phyloP scores from a whole-genome alignment of 2,329 filamentous ascomycete genomes.

The Rutstroemia sp. region DNA sequence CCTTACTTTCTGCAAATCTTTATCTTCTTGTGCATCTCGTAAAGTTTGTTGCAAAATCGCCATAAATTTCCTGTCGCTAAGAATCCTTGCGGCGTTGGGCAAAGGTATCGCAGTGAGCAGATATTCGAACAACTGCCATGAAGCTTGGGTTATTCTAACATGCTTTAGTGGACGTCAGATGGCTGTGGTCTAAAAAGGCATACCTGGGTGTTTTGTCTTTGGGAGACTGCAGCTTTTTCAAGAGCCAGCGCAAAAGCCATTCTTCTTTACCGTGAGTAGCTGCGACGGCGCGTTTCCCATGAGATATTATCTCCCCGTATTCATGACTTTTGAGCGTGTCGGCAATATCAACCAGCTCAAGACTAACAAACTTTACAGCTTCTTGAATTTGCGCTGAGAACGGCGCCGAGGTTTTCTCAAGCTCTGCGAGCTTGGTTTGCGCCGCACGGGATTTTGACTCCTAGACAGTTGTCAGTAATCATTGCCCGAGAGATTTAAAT shows the following conservation, averaged over 20 bases:
- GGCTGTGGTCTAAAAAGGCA: not conserved
- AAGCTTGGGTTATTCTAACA: conserved; percentile 21
- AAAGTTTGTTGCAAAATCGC: conserved; percentile 58
- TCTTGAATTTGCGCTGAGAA: conserved; percentile 30
- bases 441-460: conserved; percentile 25
- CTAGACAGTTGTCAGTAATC: conserved; percentile 10
- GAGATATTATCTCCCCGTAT: not conserved
- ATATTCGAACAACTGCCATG: conserved; percentile 55
- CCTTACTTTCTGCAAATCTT: too few species aligned
- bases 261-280: conserved; percentile 43
- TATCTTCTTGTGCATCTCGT: conserved; percentile 40
- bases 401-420: conserved; percentile 29
- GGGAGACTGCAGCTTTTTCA: conserved; percentile 47
- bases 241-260: conserved; percentile 60
- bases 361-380: conserved; percentile 28
- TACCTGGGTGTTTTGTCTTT: conserved; percentile 28
- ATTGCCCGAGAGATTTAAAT: not conserved
- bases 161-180: not conserved
- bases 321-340: conserved; percentile 7
- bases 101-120: conserved; percentile 59
- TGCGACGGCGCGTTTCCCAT: not conserved
- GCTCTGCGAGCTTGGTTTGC: conserved; percentile 26
- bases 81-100: conserved; percentile 60
- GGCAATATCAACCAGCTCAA: conserved; percentile 19
- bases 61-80: conserved; percentile 64